A percentile compares a stretch with the other conserved stretches of the same genome.
These are phyloP conservation scores for Pinus albicaulis DNA, from an alignment of 75 land plant genomes.

Conservation along the genomic window DNA sequence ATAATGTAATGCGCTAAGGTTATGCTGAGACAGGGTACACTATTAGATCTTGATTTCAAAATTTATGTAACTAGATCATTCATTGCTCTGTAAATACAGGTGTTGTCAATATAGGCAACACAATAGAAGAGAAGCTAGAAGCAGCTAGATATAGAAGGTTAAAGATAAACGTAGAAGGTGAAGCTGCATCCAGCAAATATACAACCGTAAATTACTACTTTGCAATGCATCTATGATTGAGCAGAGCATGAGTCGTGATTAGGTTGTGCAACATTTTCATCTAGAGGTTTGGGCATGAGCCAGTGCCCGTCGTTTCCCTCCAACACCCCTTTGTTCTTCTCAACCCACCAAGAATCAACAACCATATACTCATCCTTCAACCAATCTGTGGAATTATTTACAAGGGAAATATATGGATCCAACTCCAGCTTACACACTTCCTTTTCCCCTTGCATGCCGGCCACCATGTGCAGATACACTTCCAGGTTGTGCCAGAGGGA, in stretches of 20 bases:
- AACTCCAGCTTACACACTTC: not conserved
- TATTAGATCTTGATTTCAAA: no score
- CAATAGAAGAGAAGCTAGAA: no score
- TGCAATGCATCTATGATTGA: no score
- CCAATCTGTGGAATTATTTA: conserved; percentile 50
- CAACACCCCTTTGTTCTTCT: conserved; percentile 65
- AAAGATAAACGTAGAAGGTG: no score
- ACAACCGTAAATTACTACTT: no score
- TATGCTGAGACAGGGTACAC: no score
- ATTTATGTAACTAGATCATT: no score
- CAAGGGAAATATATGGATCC: not conserved
- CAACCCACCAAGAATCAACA: conserved; percentile 54
- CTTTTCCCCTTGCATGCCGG: not conserved
- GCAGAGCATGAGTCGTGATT: not conserved
- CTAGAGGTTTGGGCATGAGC: conserved; percentile 33
- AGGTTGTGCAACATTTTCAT: not conserved
- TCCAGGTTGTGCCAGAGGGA: conserved; percentile 36
- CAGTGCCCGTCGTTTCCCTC: conserved; percentile 51
- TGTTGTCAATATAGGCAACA: no score
- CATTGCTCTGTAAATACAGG: no score
- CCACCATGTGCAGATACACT: conserved; percentile 3
- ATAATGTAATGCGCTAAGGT: no score
- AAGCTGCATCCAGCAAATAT: no score
- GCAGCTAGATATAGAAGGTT: no score
- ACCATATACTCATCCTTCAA: conserved; percentile 42